Evolutionary conservation across 1,284 basidiomycete species (phyloP), one percentile per base, ranked within the genome.

Genomic region (Neotropicomus parvogracilis): DNA sequence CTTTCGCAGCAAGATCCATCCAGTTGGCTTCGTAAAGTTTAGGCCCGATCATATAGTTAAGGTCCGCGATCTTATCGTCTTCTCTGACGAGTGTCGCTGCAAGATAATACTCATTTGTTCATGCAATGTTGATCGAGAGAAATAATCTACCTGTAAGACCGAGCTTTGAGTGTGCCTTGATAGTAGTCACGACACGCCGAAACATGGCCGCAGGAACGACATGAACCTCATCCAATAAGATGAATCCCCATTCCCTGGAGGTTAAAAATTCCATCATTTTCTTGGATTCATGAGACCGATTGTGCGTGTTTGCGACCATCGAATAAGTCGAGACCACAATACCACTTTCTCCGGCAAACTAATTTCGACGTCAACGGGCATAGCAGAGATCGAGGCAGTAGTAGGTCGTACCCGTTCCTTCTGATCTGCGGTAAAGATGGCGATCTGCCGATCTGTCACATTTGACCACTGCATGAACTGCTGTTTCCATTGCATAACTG

Each of bases 11-110:
- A 57, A 99, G 82, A 69, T 99, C 97, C 95, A 99, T 99, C 97
- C 97, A 99, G 67, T 99, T 99, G 7, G 97, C 97, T 71, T 99
- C 97, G 68, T 99, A 99, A 37, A 99, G 78, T 72, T 99, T 99
- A 4, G 97, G 97, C 1, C 97, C 97, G 64, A 99, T 98, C 80
- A 99, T 90, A 66, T 98, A 99, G 66, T 98, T 98, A 50, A 99
- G 75, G 72, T 99, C 97, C 27, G 91, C 88, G 60, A 99, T 99
- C 75, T 98, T 98, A 68, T 99, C 97, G 65, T 99, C 97, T 70
- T 99, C 97, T 54, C 97, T 89, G 28, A 99, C 97, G 31, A 99
- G 83, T 4, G 97, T 99, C 1, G 95, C 94, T 89, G 35, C 21
- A 50, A 52, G n/a, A 29, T 31, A 27, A 31, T 17, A 38, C n/a